These are phyloP conservation scores for Pseudogymnoascus sp. DNA, from an alignment of 2,329 filamentous ascomycete genomes.

Conservation along the genomic window DNA sequence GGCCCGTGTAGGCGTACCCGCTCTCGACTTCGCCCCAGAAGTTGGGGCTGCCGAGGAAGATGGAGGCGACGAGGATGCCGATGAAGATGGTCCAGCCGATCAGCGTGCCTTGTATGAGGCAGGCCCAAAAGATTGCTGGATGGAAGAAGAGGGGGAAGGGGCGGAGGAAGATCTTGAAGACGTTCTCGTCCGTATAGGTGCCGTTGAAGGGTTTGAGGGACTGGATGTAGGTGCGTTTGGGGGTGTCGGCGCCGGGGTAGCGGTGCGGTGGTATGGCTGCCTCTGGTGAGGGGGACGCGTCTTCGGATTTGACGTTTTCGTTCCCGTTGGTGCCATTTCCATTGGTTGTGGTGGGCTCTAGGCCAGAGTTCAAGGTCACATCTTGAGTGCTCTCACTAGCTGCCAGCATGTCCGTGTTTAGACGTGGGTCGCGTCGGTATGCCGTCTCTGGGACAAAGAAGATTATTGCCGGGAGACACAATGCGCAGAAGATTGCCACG, in stretches of 20 bases:
- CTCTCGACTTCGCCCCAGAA: conserved; percentile 76
- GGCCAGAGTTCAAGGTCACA: background rate
- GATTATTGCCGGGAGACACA: conserved; percentile 62
- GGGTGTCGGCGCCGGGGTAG: conserved; percentile 16
- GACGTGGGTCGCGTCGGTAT: conserved; percentile 55
- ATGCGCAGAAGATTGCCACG: conserved; percentile 72
- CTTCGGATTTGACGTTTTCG: background rate
- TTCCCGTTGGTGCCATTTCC: background rate
- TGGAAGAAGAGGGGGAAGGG: conserved; percentile 79
- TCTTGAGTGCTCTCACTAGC: background rate
- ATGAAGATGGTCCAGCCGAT: conserved; percentile 97
- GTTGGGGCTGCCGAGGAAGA: conserved; percentile 73
- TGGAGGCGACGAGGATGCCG: conserved; percentile 70
- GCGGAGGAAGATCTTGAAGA: conserved; percentile 57
- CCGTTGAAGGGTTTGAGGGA: conserved; percentile 69
- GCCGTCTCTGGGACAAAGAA: conserved; percentile 82
- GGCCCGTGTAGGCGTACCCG: conserved; percentile 80
- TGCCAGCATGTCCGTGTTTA: conserved; percentile 62
- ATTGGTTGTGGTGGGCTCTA: background rate
- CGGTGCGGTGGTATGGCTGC: background rate
- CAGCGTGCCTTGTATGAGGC: conserved; percentile 76
- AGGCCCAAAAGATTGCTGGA: conserved; percentile 74
- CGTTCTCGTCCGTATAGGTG: conserved; percentile 69
- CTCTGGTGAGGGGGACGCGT: background rate
- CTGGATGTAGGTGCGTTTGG: conserved; percentile 49